Evolutionary conservation across 768 basidiomycete species (phyloP), one percentile per base, ranked within the genome.

Genomic region (Russula sp.): DNA sequence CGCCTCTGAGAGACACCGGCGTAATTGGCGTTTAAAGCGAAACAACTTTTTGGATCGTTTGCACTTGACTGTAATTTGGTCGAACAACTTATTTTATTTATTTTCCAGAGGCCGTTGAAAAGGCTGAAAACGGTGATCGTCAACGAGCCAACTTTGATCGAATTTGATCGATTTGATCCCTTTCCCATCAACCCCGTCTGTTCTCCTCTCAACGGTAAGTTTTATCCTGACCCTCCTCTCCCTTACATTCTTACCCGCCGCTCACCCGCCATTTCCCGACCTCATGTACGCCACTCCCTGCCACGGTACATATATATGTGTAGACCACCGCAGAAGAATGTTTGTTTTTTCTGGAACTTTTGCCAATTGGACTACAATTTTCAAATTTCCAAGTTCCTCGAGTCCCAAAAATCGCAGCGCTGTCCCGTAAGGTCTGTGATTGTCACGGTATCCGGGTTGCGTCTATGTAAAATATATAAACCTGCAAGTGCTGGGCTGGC

Each of bases 261-360:
- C 22, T 20, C 20, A 44, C 42, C 14, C 42, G 20, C 42, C 42
- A 20, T 9, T 40, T 38, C 30, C 50, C 48, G 16, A 28, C 38
- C 59, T 53, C 26, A 30, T 51, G 42, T 32, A 22, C 26, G 10
- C 50, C 28, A 10, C 20, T 11, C 57, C 28, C 36, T 46, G 32
- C 50, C 59, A 42, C 49, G 48, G 34, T 16, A 44, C 16, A 38
- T 18, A 56, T 49, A 62, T 62, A 62, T 62, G 55, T 34, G n/a
- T n/a, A n/a, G n/a, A n/a, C n/a, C n/a, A n/a, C n/a, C n/a, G n/a
- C n/a, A n/a, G n/a, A n/a, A n/a, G n/a, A n/a, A n/a, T n/a, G n/a
- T n/a, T n/a, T n/a, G n/a, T n/a, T n/a, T n/a, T n/a, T n/a, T n/a
- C n/a, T n/a, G n/a, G n/a, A n/a, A n/a, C n/a, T n/a, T n/a, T n/a